These are phyloP conservation scores for Zalaria sp. DNA, from an alignment of 2,329 filamentous ascomycete genomes.

Conservation along the genomic window DNA sequence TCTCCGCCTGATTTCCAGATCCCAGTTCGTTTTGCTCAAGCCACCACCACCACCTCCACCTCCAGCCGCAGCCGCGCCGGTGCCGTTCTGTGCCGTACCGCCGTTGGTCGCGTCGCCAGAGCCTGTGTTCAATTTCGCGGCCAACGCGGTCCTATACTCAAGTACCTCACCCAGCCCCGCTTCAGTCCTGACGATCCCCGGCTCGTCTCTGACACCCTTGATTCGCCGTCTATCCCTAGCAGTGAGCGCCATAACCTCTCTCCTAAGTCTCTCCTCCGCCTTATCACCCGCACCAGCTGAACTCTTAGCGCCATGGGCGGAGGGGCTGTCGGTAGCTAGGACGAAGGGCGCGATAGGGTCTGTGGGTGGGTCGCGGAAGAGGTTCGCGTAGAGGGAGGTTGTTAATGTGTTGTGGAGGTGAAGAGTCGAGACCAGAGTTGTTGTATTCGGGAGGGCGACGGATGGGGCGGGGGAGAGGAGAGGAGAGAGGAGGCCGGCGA, in stretches of 20 bases:
- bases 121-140: not conserved
- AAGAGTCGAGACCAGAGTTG: conserved; percentile 12
- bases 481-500: conserved; percentile 40
- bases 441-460: conserved; percentile 8
- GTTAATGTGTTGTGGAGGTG: conserved; percentile 50
- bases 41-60: conserved; percentile 2
- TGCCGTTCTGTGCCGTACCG: not conserved
- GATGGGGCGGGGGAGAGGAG: conserved; percentile 39
- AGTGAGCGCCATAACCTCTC: conserved; percentile 49
- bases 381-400: conserved; percentile 44
- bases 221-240: conserved; percentile 43
- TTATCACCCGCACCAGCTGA: conserved; percentile 41
- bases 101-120: no score
- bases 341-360: conserved; percentile 49
- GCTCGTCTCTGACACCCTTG: conserved; percentile 15
- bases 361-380: conserved; percentile 44
- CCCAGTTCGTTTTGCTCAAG: conserved; percentile 36
- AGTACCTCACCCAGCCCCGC: conserved; percentile 1
- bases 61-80: conserved; percentile 1
- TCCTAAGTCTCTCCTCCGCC: conserved; percentile 47
- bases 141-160: conserved; percentile 2
- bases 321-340: conserved; percentile 59
- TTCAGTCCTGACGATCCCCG: not conserved
- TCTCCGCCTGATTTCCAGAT: conserved; percentile 50
- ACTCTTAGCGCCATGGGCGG: conserved; percentile 31